These are phyloP conservation scores for Candida arabinofermentans DNA, from an alignment of 805 yeast genomes.

Conservation along the genomic window DNA sequence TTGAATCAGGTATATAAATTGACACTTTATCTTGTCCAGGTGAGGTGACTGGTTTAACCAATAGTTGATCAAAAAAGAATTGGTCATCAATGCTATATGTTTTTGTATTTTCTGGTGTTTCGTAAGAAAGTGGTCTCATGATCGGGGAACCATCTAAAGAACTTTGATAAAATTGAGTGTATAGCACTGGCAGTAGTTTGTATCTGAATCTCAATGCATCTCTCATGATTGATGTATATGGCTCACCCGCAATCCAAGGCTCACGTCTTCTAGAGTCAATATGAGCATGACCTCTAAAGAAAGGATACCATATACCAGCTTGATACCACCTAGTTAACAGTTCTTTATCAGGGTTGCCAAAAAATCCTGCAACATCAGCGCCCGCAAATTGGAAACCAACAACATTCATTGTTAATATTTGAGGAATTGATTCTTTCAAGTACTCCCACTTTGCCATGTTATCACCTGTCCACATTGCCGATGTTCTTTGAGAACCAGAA, in stretches of 20 bases:
- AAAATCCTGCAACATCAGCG: conserved; percentile 96
- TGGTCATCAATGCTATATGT: conserved; percentile 71
- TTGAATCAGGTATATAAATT: conserved; percentile 52
- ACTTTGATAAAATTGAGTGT: conserved; percentile 71
- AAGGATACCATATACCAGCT: conserved; percentile 93
- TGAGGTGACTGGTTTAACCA: conserved; percentile 77
- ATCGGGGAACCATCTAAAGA: conserved; percentile 64
- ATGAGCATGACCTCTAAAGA: conserved; percentile 95
- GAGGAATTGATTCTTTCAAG: conserved; percentile 74
- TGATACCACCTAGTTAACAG: conserved; percentile 92
- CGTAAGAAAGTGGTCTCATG: conserved; percentile 63
- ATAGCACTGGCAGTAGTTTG: conserved; percentile 68
- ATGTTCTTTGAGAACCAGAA: conserved; percentile 86
- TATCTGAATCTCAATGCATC: conserved; percentile 75
- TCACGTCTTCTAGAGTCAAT: conserved; percentile 90
- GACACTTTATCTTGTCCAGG: conserved; percentile 40
- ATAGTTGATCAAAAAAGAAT: conserved; percentile 68
- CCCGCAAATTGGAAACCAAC: conserved; percentile 92
- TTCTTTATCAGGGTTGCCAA: conserved; percentile 83
- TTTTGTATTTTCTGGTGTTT: conserved; percentile 41
- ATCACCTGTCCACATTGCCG: conserved; percentile 98
- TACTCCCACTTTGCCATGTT: conserved; percentile 92
- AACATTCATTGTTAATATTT: conserved; percentile 76
- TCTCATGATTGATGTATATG: conserved; percentile 59
- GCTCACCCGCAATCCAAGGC: conserved; percentile 83